Conservation (phyloP, 139 green algal genomes). For the Medakamo hakoo region DNA sequence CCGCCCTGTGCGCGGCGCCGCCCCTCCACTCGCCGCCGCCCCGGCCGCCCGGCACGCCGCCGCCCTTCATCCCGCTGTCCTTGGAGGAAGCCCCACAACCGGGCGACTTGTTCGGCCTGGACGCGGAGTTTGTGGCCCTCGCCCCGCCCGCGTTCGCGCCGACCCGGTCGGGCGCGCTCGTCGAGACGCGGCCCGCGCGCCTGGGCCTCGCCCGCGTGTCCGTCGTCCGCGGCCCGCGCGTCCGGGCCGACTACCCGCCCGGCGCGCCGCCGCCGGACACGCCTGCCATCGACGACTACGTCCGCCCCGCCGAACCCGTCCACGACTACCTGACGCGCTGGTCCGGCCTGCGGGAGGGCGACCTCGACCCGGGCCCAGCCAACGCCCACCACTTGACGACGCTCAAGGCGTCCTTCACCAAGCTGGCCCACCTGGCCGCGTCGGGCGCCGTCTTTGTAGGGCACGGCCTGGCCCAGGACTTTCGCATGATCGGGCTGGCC, state of each 20-base stretch:
- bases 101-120: constrained; percentile 66
- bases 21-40: constrained; percentile 10
- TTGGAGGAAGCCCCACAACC: constrained; percentile 30
- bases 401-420: constrained; percentile 64
- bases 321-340: constrained; percentile 81
- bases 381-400: constrained; percentile 53
- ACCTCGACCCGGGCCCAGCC: constrained; percentile 54
- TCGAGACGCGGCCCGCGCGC: constrained; percentile 24
- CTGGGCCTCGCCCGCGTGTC: constrained; percentile 72
- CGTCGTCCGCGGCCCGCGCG: constrained; percentile 71
- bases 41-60: constrained; percentile 9
- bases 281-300: constrained; percentile 86
- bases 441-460: constrained; percentile 74
- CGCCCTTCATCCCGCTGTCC: constrained; percentile 45
- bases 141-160: constrained; percentile 36
- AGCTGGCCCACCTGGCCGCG: constrained; percentile 81
- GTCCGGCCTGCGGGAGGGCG: constrained; percentile 41
- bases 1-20: constrained; percentile 25
- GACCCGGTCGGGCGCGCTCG: constrained; percentile 18
- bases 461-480: constrained; percentile 90
- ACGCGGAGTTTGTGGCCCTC: constrained; percentile 86
- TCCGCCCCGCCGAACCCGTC: constrained; percentile 72
- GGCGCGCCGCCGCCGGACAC: constrained; percentile 31
- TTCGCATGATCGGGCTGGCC: constrained; percentile 88
- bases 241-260: no score